Conservation (phyloP, 108 stramenopile genomes). For the Hondaea fermentalgiana region DNA sequence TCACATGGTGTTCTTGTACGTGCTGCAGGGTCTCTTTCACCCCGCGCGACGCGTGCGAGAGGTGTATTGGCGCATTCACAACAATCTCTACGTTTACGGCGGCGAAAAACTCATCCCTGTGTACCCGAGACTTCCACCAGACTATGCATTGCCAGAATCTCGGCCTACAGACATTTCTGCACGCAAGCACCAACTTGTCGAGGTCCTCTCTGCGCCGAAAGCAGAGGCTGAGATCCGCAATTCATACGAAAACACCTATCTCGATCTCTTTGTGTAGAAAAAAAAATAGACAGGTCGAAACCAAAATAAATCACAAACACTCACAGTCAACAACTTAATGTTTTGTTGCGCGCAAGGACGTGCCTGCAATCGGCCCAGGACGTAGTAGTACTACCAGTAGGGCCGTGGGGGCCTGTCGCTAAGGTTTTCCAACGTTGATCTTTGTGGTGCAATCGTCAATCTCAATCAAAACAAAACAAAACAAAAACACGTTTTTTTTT, state of each 20-base stretch:
- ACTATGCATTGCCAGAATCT: background rate
- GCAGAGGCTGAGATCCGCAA: background rate
- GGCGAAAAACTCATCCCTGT: conserved; percentile 83
- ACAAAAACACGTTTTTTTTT: too few relatives aligned
- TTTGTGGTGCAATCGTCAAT: too few relatives aligned
- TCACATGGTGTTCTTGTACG: conserved; percentile 76
- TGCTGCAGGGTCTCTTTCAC: conserved; percentile 91
- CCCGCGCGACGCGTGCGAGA: conserved; percentile 95
- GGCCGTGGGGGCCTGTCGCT: too few relatives aligned
- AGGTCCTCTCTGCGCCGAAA: background rate
- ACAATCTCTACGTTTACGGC: conserved; percentile 90
- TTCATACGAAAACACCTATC: background rate
- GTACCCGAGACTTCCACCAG: conserved; percentile 53
- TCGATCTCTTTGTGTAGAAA: conserved; percentile 3
- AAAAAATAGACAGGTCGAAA: background rate
- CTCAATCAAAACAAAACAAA: background rate
- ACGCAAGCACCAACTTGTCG: background rate
- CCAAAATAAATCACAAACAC: background rate
- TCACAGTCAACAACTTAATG: too few relatives aligned
- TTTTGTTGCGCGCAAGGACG: too few relatives aligned
- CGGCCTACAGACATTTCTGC: background rate
- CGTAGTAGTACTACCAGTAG: too few relatives aligned
- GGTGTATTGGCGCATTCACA: conserved; percentile 96
- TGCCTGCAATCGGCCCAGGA: too few relatives aligned
- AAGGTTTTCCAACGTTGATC: too few relatives aligned